phyloP scores from a whole-genome alignment of 305 asterid species.

The Fraxinus platypoda region DNA sequence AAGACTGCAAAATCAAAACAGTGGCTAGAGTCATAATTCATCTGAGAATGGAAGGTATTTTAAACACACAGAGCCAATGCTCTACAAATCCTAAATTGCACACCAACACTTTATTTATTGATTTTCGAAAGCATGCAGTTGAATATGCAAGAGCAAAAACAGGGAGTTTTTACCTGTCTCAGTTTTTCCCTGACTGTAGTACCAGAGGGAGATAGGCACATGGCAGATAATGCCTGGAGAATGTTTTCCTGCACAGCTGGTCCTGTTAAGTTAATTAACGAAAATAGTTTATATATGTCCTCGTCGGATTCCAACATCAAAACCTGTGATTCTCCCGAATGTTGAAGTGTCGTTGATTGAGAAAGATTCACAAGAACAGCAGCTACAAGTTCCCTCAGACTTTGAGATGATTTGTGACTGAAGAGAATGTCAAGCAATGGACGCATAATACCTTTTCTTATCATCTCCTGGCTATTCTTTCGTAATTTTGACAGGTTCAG shows the following conservation, averaged over 20 bases:
- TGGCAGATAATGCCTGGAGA: constrained; percentile 46
- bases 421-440: constrained; percentile 55
- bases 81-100: neutral
- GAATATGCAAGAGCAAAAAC: constrained; percentile 1
- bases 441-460: constrained; percentile 49
- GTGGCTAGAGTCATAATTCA: neutral
- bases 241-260: constrained; percentile 50
- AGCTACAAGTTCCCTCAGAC: constrained; percentile 52
- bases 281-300: constrained; percentile 46
- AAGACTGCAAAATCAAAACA: neutral
- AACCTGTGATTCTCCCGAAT: constrained; percentile 33
- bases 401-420: constrained; percentile 44
- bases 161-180: constrained; percentile 39
- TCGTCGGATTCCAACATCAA: constrained; percentile 53
- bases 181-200: constrained; percentile 44
- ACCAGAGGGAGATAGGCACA: constrained; percentile 58
- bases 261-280: constrained; percentile 41
- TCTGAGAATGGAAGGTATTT: neutral
- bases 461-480: constrained; percentile 56
- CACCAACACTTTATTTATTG: neutral
- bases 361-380: constrained; percentile 52
- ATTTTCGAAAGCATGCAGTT: neutral
- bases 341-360: constrained; percentile 42
- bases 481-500: constrained; percentile 53
- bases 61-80: neutral